phyloP scores from a whole-genome alignment of 2,329 filamentous ascomycete species.

The Fusarium lateritium region DNA sequence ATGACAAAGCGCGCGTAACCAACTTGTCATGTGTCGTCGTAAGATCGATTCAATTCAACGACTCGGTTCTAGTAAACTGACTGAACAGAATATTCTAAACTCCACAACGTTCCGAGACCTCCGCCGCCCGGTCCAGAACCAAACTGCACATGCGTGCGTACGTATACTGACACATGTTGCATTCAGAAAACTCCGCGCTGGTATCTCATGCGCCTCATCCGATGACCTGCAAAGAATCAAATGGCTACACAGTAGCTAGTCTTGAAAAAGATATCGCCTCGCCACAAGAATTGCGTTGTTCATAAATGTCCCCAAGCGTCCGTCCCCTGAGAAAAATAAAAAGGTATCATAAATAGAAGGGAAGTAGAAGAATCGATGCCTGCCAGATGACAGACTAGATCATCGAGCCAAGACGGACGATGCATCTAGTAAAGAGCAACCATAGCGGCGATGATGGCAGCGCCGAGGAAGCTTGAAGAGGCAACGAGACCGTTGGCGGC shows the following conservation, averaged over 20 bases:
- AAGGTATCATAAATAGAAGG: slow-evolving; percentile 44
- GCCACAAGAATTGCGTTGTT: slow-evolving; percentile 33
- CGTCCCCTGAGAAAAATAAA: slow-evolving; percentile 49
- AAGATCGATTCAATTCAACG: slow-evolving; percentile 9
- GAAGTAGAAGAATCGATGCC: slow-evolving; percentile 20
- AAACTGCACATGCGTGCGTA: slow-evolving; percentile 26
- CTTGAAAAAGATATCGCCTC: slow-evolving; percentile 33
- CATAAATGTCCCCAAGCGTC: slow-evolving; percentile 49
- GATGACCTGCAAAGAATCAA: slow-evolving; percentile 46
- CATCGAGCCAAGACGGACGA: slow-evolving; percentile 9
- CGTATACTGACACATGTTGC: slow-evolving; percentile 30
- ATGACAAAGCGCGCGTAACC: background rate
- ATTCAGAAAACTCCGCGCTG: slow-evolving; percentile 48
- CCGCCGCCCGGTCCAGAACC: slow-evolving; percentile 35
- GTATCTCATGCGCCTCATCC: slow-evolving; percentile 46
- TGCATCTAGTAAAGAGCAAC: slow-evolving; percentile 55
- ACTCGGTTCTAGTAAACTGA: slow-evolving; percentile 13
- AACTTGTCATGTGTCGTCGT: slow-evolving; percentile 7
- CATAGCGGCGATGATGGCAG: slow-evolving; percentile 58
- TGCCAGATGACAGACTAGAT: slow-evolving; percentile 7
- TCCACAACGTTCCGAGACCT: slow-evolving; percentile 38
- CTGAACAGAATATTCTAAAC: slow-evolving; percentile 29
- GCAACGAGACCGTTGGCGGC: slow-evolving; percentile 56
- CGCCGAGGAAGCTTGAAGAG: slow-evolving; percentile 59
- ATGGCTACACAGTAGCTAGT: slow-evolving; percentile 42